Base-by-base conservation (phyloP, 179 eudicot genomes). In the Patellifolia procumbens region DNA sequence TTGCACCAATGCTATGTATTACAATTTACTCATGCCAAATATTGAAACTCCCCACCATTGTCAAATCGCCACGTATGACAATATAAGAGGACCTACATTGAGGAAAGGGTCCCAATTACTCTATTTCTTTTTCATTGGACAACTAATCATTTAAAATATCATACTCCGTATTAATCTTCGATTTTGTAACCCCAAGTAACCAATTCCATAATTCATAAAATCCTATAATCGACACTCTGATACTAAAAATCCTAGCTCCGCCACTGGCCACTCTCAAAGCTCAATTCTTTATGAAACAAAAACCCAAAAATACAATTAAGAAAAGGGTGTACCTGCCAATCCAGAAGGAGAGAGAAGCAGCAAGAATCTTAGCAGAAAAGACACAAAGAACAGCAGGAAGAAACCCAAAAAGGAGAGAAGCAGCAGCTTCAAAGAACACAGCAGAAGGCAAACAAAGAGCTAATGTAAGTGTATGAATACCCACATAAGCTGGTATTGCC, bases 391-490 rank as follows among this genome's bases (percentile, higher is more conserved):
- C 82, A 16, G 90, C 98, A 42, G 94, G 89, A 29, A 88, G 39
- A 81, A 93, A 93, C 5, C 98, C 98, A 72, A 93, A 93, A 22
- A 93, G 83, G 28, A 93, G 80, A 75, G 98, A 88, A 19, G 98
- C 98, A 0, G 89, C 98, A n/a, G 94, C 97, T 73, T 93, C 98
- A 66, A 93, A 91, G 82, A 93, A 91, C 13, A 93, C 87, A 15
- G 98, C 97, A 68, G 79, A 88, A 15, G 98, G 98, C 49, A 93
- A 83, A 71, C 98, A 93, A 9, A 91, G 82, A 9, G 97, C 88
- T 10, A 91, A 83, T 0, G 94, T 86, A 15, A 93, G n/a, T 10
- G 97, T 90, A 82, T 93, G 98, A 39, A 91, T 63, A 22, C 80
- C 78, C 19, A 91, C 90, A 78, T 91, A 93, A 28, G 80, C 91